Base-by-base conservation (phyloP, 139 green algal genomes). In the Marvania coccoides region DNA sequence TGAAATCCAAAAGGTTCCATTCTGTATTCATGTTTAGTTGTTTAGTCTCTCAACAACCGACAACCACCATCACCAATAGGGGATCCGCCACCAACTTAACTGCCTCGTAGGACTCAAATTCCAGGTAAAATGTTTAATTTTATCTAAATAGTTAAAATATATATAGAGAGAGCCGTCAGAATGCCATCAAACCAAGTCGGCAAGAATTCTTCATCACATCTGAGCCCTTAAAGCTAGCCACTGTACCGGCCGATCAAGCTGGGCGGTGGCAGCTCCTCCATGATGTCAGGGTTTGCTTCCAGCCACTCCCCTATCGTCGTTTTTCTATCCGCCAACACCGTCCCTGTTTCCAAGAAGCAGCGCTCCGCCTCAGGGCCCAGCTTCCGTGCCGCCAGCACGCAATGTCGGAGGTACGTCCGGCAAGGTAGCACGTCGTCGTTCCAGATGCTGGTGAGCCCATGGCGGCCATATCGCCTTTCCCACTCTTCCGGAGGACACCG, bases 401-500 rank as follows among this genome's bases (percentile, higher is more conserved):
- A 97, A 78, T 97, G 91, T 2, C 91, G 78, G 36, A 95, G 61
- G 66, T 97, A 97, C 9, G 85, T 72, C 0, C 85, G 62, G 71
- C 83, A 88, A 0, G 82, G 82, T 42, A 88, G 61, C 37, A 88
- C 73, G 36, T 82, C 72, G 33, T 85, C 71, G n/a, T 74, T 83
- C 70, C 70, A 84, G 5, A 96, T 85, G 4, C 45, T 45, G 1
- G 81, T 31, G 2, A 97, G 70, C n/a, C 85, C 88, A 45, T 90
- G 79, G 53, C 51, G 23, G 2, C 70, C 80, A 63, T 90, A 97
- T 12, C 81, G 80, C 48, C 71, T 35, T 15, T 84, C 36, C 76
- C 85, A 97, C 62, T 94, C 84, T 1, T 84, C 72, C 26, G 77
- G 75, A 1, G 80, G 72, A 68, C 88, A 95, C 12, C 89, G 73